Conservation (phyloP, 2,329 filamentous ascomycete species). For the Phialophora expanda region DNA sequence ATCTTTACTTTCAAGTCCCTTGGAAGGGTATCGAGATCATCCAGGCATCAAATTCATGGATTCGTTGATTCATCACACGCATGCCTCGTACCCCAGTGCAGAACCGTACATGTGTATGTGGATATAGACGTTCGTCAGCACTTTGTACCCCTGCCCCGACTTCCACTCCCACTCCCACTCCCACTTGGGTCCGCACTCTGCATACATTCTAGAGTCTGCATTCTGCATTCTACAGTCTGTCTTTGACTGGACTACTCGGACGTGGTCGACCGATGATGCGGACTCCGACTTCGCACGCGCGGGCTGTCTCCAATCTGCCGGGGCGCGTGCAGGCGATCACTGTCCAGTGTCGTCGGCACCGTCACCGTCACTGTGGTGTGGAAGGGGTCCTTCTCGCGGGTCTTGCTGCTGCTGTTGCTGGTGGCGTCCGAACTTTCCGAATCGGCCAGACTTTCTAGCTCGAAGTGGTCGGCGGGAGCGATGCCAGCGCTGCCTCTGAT, state of each 20-base stretch:
- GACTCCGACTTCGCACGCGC: conserved; percentile 30
- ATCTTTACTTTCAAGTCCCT: too few species aligned
- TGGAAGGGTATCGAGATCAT: too few species aligned
- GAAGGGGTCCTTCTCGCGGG: conserved; percentile 1
- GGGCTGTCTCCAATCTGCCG: conserved; percentile 14
- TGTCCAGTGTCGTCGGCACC: background rate
- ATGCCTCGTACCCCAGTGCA: too few species aligned
- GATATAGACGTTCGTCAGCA: too few species aligned
- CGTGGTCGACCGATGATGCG: conserved; percentile 26
- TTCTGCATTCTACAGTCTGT: too few species aligned
- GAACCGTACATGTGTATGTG: too few species aligned
- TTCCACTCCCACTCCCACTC: too few species aligned
- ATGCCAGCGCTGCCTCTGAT: conserved; percentile 7
- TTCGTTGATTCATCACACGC: too few species aligned
- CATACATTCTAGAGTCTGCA: too few species aligned
- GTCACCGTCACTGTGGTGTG: background rate
- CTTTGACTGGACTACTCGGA: background rate
- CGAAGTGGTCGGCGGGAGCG: conserved; percentile 20
- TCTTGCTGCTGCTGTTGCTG: background rate
- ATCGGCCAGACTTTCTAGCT: conserved; percentile 30
- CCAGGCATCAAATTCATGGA: too few species aligned
- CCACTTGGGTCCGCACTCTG: too few species aligned
- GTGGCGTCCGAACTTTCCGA: conserved; percentile 10
- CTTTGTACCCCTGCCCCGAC: too few species aligned
- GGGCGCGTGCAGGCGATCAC: conserved; percentile 3